A percentile compares a stretch with the other conserved stretches of the same genome.
Evolutionary conservation across 2,329 filamentous ascomycete species (phyloP).

Genomic region (Apiospora koreana): DNA sequence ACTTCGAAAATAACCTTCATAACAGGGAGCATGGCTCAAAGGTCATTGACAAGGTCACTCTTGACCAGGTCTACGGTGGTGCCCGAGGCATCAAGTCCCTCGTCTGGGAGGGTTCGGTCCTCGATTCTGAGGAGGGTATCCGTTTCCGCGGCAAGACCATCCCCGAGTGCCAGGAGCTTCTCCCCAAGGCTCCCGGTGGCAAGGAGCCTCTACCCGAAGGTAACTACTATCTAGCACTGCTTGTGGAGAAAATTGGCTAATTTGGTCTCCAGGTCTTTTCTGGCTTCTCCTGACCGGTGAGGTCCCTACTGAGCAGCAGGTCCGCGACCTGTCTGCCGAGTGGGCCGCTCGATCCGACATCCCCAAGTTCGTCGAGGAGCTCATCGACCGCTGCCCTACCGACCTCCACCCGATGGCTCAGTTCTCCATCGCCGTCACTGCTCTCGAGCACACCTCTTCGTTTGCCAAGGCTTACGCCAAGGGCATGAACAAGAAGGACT

Average conservation of each 20-base stretch:
- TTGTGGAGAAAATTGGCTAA: neutral
- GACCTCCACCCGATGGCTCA: conserved; percentile 99
- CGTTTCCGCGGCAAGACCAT: conserved; percentile 99
- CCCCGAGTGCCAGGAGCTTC: conserved; percentile 95
- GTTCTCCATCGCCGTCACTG: conserved; percentile 96
- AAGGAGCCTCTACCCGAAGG: conserved; percentile 96
- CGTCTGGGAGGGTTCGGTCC: conserved; percentile 98
- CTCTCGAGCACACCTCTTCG: conserved; percentile 95
- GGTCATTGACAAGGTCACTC: conserved; percentile 95
- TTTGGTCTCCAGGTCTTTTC: conserved; percentile 69
- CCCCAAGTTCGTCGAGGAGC: conserved; percentile 97
- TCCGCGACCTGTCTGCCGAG: conserved; percentile 95
- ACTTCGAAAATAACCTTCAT: conserved; percentile 26
- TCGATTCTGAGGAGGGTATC: conserved; percentile 98
- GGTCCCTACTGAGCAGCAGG: conserved; percentile 96
- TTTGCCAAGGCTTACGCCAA: conserved; percentile 99
- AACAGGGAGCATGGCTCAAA: conserved; percentile 88
- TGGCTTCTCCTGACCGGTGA: conserved; percentile 98
- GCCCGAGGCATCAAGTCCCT: conserved; percentile 98
- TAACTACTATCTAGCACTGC: conserved; percentile 34
- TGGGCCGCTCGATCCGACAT: conserved; percentile 97
- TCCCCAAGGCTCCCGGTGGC: conserved; percentile 95
- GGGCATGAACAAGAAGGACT: conserved; percentile 99
- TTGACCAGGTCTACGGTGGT: conserved; percentile 99
- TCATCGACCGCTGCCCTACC: conserved; percentile 99